Evolutionary conservation across 441 rosid genomes (phyloP), one percentile per base, ranked within the genome.

Genomic region (Bocquillonia castaneifolia): DNA sequence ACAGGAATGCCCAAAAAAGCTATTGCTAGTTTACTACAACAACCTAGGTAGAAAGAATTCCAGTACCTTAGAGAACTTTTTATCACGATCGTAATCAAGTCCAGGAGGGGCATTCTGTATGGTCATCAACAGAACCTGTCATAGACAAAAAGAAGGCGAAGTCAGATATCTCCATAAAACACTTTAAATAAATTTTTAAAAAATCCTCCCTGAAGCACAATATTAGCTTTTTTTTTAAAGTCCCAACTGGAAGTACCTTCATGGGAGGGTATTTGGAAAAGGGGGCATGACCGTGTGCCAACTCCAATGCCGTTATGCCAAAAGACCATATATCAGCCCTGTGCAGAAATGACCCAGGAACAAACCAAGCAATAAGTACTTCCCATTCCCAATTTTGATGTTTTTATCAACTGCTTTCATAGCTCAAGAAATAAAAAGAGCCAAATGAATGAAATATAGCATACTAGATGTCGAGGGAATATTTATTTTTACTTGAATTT

Each of bases 251-350:
- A 57, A n/a, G 67, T 78, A 95, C 99, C 99, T 95, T 95, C 99
- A 92, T 90, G 72, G 99, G 99, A 44, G 99, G 97, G 75, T 88
- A 92, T 63, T 94, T 90, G 53, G 99, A 94, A 79, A 94, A 88
- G 23, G 99, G 99, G 54, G 99, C 98, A 77, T 92, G 99, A 55
- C 99, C 98, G 76, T 92, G 99, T 47, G 99, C 99, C 87, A 95
- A 75, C 81, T 95, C 99, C 75, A 95, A 77, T 17, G 99, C 99
- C 3, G 98, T 92, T 68, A 95, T 95, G 71, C 99, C 99, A 73
- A 95, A 88, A 39, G 99, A 95, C 99, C 98, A 92, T 36, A 95
- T 90, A 78, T 95, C 99, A 76, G 99, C 99, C 92, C 99, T 95
- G 86, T 23, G 53, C 28, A 76, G 45, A 29, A 45, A 74, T 50